Base-by-base conservation (phyloP, 805 yeast genomes). In the Kuraishia piskuri region DNA sequence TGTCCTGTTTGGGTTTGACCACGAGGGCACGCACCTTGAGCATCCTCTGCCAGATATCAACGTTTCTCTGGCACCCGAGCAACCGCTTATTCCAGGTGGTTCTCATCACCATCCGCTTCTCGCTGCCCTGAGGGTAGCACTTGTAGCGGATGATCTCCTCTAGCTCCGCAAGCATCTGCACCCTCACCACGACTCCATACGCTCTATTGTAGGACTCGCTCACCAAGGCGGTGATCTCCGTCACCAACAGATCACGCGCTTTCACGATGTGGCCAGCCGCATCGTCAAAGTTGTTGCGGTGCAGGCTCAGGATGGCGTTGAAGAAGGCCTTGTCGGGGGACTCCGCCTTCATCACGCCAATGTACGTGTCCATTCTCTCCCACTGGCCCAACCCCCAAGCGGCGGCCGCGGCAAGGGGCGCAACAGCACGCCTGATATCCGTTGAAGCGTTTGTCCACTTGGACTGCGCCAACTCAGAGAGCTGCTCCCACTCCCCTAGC, bases 31-130 rank as follows among this genome's bases (percentile, higher is more conserved):
- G 78, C 1, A 92, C 96, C 65, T 91, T 88, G 56, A 94, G 76
- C 82, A 94, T 85, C 63, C 97, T 77, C 67, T 92, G 97, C 99
- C 99, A 94, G n/a, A 91, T 90, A 70, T 94, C 99, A 51, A 94
- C 98, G 70, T 94, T 94, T 60, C 94, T 79, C 70, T 94, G 99
- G 64, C 97, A 90, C 1, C 98, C 98, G 56, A 89, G 72, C 51
- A 94, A 73, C 61, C 99, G 79, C 51, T 88, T 88, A 63, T 88
- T 90, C 99, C 99, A 95, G 0, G 98, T 92, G 60, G 85, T 83
- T 59, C 96, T 78, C 78, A 94, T 85, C 17, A 83, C 81, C 7
- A 75, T 79, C 58, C 94, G 80, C 61, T 85, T 86, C 49, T 86
- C 95, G 0, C 96, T 87, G 2, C 85, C 85, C 56, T 84, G 90